Conservation (phyloP, 805 yeast genomes). For the Saturnispora ahearnii region DNA sequence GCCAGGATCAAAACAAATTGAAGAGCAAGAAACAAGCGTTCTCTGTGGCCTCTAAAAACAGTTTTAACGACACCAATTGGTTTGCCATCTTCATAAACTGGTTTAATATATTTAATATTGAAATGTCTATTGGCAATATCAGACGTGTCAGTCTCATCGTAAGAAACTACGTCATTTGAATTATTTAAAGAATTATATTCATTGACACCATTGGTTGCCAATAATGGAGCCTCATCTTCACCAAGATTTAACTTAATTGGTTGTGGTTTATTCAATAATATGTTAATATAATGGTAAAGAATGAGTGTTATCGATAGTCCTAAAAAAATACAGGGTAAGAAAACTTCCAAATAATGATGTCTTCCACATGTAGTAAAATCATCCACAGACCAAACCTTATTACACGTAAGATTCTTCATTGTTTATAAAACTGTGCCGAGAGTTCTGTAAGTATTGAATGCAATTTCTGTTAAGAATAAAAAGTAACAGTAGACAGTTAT, state of each 20-base stretch:
- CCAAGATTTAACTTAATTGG: background rate
- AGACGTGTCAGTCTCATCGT: background rate
- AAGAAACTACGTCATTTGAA: background rate
- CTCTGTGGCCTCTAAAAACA: conserved; percentile 41
- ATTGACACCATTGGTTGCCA: background rate
- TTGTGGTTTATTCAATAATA: background rate
- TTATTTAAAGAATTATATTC: background rate
- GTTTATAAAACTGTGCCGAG: background rate
- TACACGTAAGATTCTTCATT: conserved; percentile 12
- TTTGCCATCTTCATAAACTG: conserved; percentile 49
- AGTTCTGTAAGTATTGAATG: no score
- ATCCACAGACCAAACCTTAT: conserved; percentile 27
- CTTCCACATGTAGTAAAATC: conserved; percentile 43
- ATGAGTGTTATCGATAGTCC: conserved; percentile 25
- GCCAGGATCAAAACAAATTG: conserved; percentile 34
- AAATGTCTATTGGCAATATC: conserved; percentile 46
- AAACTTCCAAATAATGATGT: conserved; percentile 27
- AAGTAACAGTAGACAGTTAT: background rate
- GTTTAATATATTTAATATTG: conserved; percentile 47
- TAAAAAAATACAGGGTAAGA: conserved; percentile 24
- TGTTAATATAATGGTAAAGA: background rate
- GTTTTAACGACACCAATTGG: conserved; percentile 46
- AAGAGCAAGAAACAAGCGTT: conserved; percentile 42
- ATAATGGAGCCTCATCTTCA: background rate
- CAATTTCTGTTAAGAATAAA: background rate